A percentile compares a stretch with the other conserved stretches of the same genome.
phyloP scores from a whole-genome alignment of 2,329 filamentous ascomycete species.

The Helicocarpus griseus region DNA sequence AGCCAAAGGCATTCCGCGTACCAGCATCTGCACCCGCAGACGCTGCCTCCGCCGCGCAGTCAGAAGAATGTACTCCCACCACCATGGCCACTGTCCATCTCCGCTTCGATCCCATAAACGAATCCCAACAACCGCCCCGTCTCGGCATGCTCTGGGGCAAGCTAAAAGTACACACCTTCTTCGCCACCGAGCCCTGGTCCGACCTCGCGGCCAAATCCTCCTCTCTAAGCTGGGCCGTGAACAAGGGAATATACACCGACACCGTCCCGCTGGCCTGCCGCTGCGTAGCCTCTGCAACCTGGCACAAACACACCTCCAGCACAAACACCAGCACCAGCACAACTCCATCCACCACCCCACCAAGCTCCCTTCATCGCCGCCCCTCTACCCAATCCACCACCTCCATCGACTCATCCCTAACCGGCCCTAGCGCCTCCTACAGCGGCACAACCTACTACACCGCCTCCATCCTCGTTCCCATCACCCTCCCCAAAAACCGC shows the following conservation, averaged over 20 bases:
- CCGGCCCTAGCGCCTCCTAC: conserved; percentile 32
- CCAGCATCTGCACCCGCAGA: conserved; percentile 20
- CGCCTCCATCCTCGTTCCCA: conserved; percentile 52
- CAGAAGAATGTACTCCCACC: conserved; percentile 28
- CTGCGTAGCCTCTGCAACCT: conserved; percentile 48
- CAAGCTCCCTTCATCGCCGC: conserved; percentile 21
- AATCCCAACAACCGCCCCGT: conserved; percentile 41
- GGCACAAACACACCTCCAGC: conserved; percentile 41
- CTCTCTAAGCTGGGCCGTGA: conserved; percentile 31
- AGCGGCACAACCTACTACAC: conserved; percentile 47
- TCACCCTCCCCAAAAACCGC: conserved; percentile 52
- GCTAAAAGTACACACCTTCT: conserved; percentile 50
- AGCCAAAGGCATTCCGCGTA: conserved; percentile 48
- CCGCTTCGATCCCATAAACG: conserved; percentile 50
- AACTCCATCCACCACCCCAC: conserved; percentile 29
- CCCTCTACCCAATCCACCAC: conserved; percentile 17
- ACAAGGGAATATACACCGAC: conserved; percentile 45
- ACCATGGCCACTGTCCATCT: conserved; percentile 48
- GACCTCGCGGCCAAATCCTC: conserved; percentile 38
- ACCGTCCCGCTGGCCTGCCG: conserved; percentile 44
- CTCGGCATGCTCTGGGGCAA: conserved; percentile 45
- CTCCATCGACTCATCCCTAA: conserved; percentile 21
- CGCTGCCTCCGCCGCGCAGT: conserved; percentile 19
- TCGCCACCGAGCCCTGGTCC: conserved; percentile 41
- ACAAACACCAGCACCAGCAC: too few relatives aligned